Base-by-base conservation (phyloP, 192 early-diverging fungal species). In the Allomyces macrogynus region DNA sequence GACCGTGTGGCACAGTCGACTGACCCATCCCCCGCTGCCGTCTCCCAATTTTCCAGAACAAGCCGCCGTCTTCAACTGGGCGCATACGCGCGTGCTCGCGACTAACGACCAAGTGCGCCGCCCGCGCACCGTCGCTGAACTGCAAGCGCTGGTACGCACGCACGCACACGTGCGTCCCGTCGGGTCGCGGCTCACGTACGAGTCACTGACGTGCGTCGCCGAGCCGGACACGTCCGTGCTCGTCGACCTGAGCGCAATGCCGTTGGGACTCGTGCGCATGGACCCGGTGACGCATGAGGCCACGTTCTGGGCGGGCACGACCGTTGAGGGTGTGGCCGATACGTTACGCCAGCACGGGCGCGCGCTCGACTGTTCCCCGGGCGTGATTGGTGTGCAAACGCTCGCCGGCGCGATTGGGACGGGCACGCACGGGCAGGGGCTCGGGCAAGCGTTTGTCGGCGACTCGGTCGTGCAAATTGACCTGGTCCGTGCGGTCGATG, bases 401-500 rank as follows among this genome's bases (percentile, higher is more conserved):
- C 60, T 76, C 14, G 75, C 68, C 0, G 75, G 75, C n/a, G 65
- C 72, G n/a, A 69, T 76, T 9, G 26, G 66, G 10, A 76, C 75
- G 25, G 75, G 75, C 23, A 76, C 75, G 24, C 75, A 76, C 64
- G 75, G 75, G n/a, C 69, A 70, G 54, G 71, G 70, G 8, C n/a
- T 73, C 22, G 49, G 49, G 42, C 64, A 70, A 44, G 64, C 62
- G 44, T 64, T 61, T 40, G 66, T 74, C 60, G 69, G 68, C 57
- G 69, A 68, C 61, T 62, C 64, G 24, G 68, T 75, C 60, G 61
- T 65, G 16, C 44, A 23, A 11, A 44, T 71, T 24, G 54, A 63
- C 26, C 60, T 74, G 24, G 66, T 74, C 62, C 63, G 66, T 43
- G 65, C 73, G 9, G 16, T 14, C 12, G n/a, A 26, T 25, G 70